A percentile compares a stretch with the other conserved stretches of the same genome.
Evolutionary conservation across 2,329 filamentous ascomycete genomes (phyloP).

Genomic region (Aquanectria penicillioides): DNA sequence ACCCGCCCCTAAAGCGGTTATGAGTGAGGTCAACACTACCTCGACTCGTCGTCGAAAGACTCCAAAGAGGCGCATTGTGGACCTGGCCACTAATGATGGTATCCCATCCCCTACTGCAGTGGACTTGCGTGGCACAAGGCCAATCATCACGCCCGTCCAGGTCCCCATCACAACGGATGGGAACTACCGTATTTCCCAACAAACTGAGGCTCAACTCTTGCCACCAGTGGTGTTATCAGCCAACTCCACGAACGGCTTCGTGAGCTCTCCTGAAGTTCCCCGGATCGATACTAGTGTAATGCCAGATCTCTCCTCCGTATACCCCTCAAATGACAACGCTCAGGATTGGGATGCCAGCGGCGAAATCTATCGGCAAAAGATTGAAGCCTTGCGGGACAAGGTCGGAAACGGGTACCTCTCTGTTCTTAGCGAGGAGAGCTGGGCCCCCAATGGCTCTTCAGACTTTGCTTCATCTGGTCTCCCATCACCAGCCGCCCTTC

Average conservation of each 20-base stretch:
- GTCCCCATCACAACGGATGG: conserved; percentile 38
- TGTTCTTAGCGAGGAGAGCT: conserved; percentile 81
- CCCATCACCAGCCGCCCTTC: conserved; percentile 41
- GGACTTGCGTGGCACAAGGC: conserved; percentile 37
- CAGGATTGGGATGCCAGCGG: conserved; percentile 74
- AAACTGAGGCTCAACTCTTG: conserved; percentile 50
- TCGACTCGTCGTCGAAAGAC: conserved; percentile 69
- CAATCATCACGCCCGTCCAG: conserved; percentile 30
- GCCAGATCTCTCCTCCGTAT: conserved; percentile 30
- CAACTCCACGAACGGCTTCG: conserved; percentile 43
- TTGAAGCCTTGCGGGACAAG: conserved; percentile 85
- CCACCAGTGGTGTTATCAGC: conserved; percentile 46
- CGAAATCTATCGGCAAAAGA: conserved; percentile 86
- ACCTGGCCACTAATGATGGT: conserved; percentile 66
- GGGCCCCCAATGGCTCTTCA: conserved; percentile 50
- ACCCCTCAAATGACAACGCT: conserved; percentile 33
- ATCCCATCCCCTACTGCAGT: conserved; percentile 42
- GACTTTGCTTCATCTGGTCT: conserved; percentile 37
- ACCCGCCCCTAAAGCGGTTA: conserved; percentile 60
- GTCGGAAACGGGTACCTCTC: conserved; percentile 90
- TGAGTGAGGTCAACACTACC: conserved; percentile 67
- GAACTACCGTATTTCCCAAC: conserved; percentile 58
- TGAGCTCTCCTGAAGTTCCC: conserved; percentile 36
- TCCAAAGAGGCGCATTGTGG: conserved; percentile 72
- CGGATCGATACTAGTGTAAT: conserved; percentile 39